Base-by-base conservation (phyloP, 441 rosid genomes). In the Bruguiera hainesii region DNA sequence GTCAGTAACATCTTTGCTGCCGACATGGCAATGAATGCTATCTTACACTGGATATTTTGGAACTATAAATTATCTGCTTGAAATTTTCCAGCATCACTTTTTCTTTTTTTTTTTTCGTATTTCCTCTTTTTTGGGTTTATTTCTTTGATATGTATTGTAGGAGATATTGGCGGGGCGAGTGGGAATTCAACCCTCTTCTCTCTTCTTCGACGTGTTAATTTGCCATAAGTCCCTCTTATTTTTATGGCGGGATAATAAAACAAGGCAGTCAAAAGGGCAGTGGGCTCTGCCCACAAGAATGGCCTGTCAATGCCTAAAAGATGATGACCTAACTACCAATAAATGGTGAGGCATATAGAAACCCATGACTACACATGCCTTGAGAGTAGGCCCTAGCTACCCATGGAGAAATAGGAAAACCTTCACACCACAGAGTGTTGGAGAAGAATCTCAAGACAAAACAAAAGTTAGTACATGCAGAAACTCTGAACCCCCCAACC, bases 301-400 rank as follows among this genome's bases (percentile, higher is more conserved):
- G 80, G 75, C 79, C 81, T 74, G 74, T 72, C 72, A n/a, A 26
- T 71, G 71, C 56, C 66, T 62, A 53, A 56, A 30, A 59, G 64
- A 68, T 75, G 76, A 76, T 80, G 86, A 78, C 77, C 80, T 69
- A 78, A 77, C 86, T n/a, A 78, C 83, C 71, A 66, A 53, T 52
- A 29, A 51, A 60, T n/a, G 62, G 33, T 68, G 33, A 59, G 64
- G 75, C 65, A 21, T 5, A 31, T 26, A 71, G 71, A 63, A 65
- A 70, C 29, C 55, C 64, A 52, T 42, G 48, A 42, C 48, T 42
- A 42, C 48, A 3, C 48, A 42, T 13, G 48, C 48, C 18, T 13
- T 60, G 1, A 1, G 37, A 33, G 1, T 33, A 23, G 29, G 29
- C 56, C 61, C 60, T 37, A 68, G 33, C 35, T 33, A n/a, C 50